Evolutionary conservation across 345 rosid genomes (phyloP), one percentile per base, ranked within the genome.

Genomic region (Rhizophora mangle): DNA sequence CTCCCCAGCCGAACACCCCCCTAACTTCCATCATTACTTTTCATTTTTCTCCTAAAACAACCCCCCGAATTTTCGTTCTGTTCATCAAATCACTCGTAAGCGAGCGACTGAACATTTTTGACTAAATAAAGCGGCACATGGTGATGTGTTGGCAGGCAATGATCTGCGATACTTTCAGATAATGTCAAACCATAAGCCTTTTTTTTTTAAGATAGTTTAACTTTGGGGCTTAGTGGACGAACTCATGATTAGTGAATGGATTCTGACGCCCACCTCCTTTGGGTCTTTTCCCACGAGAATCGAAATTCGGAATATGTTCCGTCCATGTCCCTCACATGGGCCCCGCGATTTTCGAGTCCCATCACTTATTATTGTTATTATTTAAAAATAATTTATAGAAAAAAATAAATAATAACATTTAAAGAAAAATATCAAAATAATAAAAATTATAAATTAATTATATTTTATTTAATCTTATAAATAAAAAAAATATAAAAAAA

Each of bases 241-340:
- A 46, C 69, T 74, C 68, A 74, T 74, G 73, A 74, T 74, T 68
- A 58, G 65, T 49, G 69, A 57, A 68, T 68, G 39, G 62, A 74
- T 63, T 64, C 64, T 55, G 77, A 73, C 61, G 76, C 71, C 71
- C 69, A 66, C 71, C 69, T 8, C 69, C 21, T 71, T 27, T 24
- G 21, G 73, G 80, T 69, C 76, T 70, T 78, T 80, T 65, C 79
- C 85, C 70, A 74, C 63, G 75, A 74, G 79, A 10, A 56, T 24
- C 30, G 60, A 73, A 65, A 60, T 72, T 77, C 66, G 84, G 83
- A 74, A 55, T 64, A 67, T 81, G 91, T 85, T 82, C 83, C 86
- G 73, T 68, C 76, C 64, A 70, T 76, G 79, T 79, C 82, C 68
- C 76, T 80, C 89, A 75, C 71, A 67, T 75, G 79, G 86, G 73